Base-by-base conservation (phyloP, 108 stramenopile genomes). In the Schizochytrium sp. region DNA sequence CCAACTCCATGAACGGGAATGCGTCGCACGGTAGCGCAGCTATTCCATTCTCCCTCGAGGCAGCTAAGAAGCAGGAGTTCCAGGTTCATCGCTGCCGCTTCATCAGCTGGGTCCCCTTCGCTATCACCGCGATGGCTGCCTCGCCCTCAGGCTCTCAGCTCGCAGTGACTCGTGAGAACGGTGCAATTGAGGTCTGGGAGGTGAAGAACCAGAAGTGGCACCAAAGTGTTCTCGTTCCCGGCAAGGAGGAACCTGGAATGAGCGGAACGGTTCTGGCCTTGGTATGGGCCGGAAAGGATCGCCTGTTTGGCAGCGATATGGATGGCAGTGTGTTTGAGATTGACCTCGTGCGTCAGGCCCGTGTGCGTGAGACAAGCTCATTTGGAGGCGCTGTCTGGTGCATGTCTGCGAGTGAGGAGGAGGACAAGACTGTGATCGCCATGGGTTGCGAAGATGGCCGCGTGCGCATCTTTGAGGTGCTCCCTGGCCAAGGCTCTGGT, bases 321-420 rank as follows among this genome's bases (percentile, higher is more conserved):
- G 76, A 83, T 17, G 76, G 76, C 10, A 83, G 55, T 42, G 76
- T 83, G 0, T 83, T 83, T 50, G 76, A 83, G 76, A 28, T 83
- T 10, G 76, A 83, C 76, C 19, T 83, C 50, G 50, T 2, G 10
- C 50, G 53, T 38, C 76, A 83, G 76, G 53, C 47, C 38, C 76
- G 76, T 53, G 76, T 83, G 10, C 50, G 50, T 40, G 50, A 83
- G 28, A 83, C 76, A 47, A 38, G 50, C 8, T 83, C 76, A n/a
- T 83, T 83, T 83, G 76, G 76, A n/a, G 76, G 76, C 38, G 50
- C 76, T 7, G 76, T 83, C 50, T 83, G 76, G 76, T 55, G 76
- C 76, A 83, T 83, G 76, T 47, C 49, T 53, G 8, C 76, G 47
- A 83, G 53, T 40, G 15, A 7, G 76, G 76, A 83, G 44, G 40